Conservation (phyloP, 768 basidiomycete genomes). For the Boletus speciosus region DNA sequence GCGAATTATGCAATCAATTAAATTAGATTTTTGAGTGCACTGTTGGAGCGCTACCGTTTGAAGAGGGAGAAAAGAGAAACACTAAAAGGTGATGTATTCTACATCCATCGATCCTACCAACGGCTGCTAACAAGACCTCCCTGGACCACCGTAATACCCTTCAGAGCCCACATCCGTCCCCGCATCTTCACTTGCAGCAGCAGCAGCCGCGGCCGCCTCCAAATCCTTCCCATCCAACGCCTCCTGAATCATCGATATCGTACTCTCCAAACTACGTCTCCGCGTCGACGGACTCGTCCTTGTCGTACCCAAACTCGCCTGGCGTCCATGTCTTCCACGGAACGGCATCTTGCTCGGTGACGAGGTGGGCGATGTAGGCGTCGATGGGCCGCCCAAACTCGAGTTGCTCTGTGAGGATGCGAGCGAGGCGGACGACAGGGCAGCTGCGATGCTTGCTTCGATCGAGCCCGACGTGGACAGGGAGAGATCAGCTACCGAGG, state of each 20-base stretch:
- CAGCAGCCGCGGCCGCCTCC: slow-evolving; percentile 20
- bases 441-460: slow-evolving; percentile 38
- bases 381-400: slow-evolving; percentile 15
- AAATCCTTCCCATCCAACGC: slow-evolving; percentile 75
- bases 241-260: slow-evolving; percentile 91
- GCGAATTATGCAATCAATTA: no score
- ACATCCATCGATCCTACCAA: neutral
- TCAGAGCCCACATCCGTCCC: neutral
- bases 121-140: neutral
- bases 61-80: no score
- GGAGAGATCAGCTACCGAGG: slow-evolving; percentile 41
- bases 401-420: slow-evolving; percentile 23
- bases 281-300: slow-evolving; percentile 88
- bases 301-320: slow-evolving; percentile 82
- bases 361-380: slow-evolving; percentile 38
- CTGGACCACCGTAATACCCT: neutral
- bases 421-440: slow-evolving; percentile 22
- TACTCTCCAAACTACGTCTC: slow-evolving; percentile 89
- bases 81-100: neutral
- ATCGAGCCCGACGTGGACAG: slow-evolving; percentile 44
- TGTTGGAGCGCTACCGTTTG: no score
- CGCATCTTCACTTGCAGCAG: neutral
- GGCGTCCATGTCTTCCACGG: slow-evolving; percentile 54
- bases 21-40: no score
- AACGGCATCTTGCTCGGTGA: slow-evolving; percentile 50